Conservation (phyloP, 352 stramenopile species). For the Globisporangium heterothallicum region DNA sequence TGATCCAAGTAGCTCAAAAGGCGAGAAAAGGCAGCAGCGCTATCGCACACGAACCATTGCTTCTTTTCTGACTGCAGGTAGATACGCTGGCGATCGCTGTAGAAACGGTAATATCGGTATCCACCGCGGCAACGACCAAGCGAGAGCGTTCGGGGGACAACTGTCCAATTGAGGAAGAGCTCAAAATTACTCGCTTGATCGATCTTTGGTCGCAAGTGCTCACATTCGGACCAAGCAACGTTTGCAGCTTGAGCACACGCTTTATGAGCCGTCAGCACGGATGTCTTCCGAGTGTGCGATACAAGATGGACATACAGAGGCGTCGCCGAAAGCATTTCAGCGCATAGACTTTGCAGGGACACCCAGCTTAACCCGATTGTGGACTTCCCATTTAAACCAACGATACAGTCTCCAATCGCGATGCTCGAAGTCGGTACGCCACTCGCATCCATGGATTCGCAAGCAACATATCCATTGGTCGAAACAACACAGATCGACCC, state of each 20-base stretch:
- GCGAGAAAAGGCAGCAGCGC: constrained; percentile 21
- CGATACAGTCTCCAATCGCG: constrained; percentile 43
- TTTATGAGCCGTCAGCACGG: constrained; percentile 47
- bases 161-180: constrained; percentile 45
- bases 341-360: constrained; percentile 34
- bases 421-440: constrained; percentile 12
- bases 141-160: constrained; percentile 56
- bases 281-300: constrained; percentile 16
- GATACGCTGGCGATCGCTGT: constrained; percentile 42
- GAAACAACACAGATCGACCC: constrained; percentile 30
- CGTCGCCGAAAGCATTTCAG: constrained; percentile 21
- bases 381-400: constrained; percentile 57
- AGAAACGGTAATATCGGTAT: constrained; percentile 65
- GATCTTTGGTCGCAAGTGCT: constrained; percentile 39
- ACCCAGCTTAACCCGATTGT: constrained; percentile 38
- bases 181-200: constrained; percentile 48
- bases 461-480: constrained; percentile 30
- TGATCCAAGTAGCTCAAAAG: constrained; percentile 57
- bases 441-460: constrained; percentile 15
- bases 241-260: constrained; percentile 58
- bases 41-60: constrained; percentile 41
- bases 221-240: constrained; percentile 54
- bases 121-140: constrained; percentile 49
- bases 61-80: constrained; percentile 44
- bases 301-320: constrained; percentile 51